phyloP scores from a whole-genome alignment of 2,329 filamentous ascomycete species.

The Pestalotiopsis sp. region DNA sequence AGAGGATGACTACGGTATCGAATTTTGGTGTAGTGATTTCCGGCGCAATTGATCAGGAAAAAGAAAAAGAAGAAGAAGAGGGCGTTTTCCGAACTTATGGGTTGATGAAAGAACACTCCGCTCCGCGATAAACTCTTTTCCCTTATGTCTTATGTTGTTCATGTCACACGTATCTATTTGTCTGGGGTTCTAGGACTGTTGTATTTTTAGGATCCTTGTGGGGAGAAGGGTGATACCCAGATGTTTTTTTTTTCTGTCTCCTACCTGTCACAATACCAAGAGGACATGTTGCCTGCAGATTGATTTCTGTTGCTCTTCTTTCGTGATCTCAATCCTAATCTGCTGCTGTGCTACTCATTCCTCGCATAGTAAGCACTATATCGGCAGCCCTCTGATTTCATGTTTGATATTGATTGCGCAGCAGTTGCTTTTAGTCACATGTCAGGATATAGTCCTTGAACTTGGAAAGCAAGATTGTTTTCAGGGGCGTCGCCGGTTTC shows the following conservation, averaged over 20 bases:
- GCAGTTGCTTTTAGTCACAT: no score
- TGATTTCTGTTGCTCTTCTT: background rate
- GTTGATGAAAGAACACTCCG: conserved; percentile 3
- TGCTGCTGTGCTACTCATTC: background rate
- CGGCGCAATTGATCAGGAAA: background rate
- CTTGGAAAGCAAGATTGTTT: no score
- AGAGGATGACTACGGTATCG: background rate
- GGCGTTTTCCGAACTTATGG: background rate
- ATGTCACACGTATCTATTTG: background rate
- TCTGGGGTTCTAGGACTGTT: conserved; percentile 4
- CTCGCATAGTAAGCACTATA: no score
- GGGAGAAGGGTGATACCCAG: conserved; percentile 8
- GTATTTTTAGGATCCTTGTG: conserved; percentile 7
- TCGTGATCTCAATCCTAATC: background rate
- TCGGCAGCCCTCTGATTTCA: no score
- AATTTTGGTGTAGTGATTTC: background rate
- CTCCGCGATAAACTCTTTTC: background rate
- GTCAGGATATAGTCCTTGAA: no score
- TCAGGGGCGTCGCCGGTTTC: no score
- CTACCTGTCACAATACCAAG: background rate
- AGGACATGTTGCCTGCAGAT: background rate
- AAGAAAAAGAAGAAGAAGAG: no score
- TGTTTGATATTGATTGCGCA: no score
- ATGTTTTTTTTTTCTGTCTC: background rate
- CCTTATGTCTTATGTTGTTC: background rate